phyloP scores from a whole-genome alignment of 306 rosid species.

The Dicorynia guianensis region DNA sequence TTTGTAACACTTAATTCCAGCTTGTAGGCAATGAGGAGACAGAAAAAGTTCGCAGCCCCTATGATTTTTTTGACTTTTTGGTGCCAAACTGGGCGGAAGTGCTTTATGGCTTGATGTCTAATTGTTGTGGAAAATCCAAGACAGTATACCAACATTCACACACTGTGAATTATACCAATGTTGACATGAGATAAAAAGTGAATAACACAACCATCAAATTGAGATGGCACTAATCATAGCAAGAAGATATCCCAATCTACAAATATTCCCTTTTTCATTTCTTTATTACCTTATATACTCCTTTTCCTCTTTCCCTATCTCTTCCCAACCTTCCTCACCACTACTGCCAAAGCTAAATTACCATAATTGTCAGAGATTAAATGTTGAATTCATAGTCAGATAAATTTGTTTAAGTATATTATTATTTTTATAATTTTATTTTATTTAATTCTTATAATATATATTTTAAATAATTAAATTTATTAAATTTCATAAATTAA shows the following conservation, averaged over 20 bases:
- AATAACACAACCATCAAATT: conserved; percentile 12
- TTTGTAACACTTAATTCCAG: conserved; percentile 58
- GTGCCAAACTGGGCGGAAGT: conserved; percentile 35
- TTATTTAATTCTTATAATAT: no score
- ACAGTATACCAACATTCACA: conserved; percentile 64
- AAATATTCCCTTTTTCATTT: no score
- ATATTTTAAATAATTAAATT: no score
- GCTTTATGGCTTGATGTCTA: conserved; percentile 36
- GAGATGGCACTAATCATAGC: conserved; percentile 27
- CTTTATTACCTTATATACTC: no score
- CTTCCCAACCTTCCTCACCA: not conserved
- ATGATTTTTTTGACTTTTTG: conserved; percentile 33
- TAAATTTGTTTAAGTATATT: no score
- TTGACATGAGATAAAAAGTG: conserved; percentile 29
- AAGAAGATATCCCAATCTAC: no score
- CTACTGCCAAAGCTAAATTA: not conserved
- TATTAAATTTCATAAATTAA: no score
- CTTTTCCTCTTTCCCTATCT: not conserved
- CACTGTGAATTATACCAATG: conserved; percentile 44
- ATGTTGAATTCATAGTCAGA: not conserved
- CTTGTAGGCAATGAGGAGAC: conserved; percentile 79
- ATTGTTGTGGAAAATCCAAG: conserved; percentile 52
- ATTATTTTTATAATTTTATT: no score
- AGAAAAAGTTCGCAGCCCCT: conserved; percentile 46
- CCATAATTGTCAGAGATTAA: not conserved